Evolutionary conservation across 1,284 basidiomycete genomes (phyloP).

Genomic region (Fistulinella cinereoalba): DNA sequence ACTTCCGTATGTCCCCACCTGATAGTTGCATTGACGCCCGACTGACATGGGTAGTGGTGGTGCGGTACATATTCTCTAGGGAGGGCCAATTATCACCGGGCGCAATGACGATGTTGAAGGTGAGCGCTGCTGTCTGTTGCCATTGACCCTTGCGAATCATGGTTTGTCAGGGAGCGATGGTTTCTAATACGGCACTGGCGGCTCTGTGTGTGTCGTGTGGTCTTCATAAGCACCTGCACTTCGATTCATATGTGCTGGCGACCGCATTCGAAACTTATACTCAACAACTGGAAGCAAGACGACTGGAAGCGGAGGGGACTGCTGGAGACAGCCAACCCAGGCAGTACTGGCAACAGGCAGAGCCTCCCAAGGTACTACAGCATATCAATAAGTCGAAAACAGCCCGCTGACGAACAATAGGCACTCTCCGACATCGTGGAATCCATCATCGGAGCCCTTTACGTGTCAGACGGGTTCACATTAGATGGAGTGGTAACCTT

Average conservation of each 20-base stretch:
- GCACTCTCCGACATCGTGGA: slow-evolving; percentile 74
- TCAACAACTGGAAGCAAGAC: slow-evolving; percentile 45
- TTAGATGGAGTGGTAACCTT: slow-evolving; percentile 56
- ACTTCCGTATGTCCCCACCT: slow-evolving; percentile 56
- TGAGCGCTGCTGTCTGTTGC: slow-evolving; percentile 23
- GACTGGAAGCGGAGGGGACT: slow-evolving; percentile 48
- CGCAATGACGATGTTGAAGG: slow-evolving; percentile 72
- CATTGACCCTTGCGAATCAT: slow-evolving; percentile 6
- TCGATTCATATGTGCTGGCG: slow-evolving; percentile 52
- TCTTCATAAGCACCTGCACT: slow-evolving; percentile 58
- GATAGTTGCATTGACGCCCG: slow-evolving; percentile 1
- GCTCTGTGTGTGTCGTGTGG: slow-evolving; percentile 68
- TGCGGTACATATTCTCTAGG: slow-evolving; percentile 63
- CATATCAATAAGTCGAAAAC: not conserved
- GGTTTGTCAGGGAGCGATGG: slow-evolving; percentile 65
- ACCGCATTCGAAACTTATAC: slow-evolving; percentile 54
- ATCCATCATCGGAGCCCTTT: slow-evolving; percentile 70
- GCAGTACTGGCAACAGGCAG: slow-evolving; percentile 74
- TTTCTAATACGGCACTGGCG: slow-evolving; percentile 71
- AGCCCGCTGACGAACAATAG: slow-evolving; percentile 36
- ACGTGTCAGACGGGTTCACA: slow-evolving; percentile 69
- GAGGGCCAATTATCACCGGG: slow-evolving; percentile 66
- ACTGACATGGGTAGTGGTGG: slow-evolving; percentile 53
- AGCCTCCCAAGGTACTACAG: slow-evolving; percentile 65
- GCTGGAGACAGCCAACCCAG: slow-evolving; percentile 50